Evolutionary conservation across 2,329 filamentous ascomycete species (phyloP).

Genomic region (Monosporascus ibericus): DNA sequence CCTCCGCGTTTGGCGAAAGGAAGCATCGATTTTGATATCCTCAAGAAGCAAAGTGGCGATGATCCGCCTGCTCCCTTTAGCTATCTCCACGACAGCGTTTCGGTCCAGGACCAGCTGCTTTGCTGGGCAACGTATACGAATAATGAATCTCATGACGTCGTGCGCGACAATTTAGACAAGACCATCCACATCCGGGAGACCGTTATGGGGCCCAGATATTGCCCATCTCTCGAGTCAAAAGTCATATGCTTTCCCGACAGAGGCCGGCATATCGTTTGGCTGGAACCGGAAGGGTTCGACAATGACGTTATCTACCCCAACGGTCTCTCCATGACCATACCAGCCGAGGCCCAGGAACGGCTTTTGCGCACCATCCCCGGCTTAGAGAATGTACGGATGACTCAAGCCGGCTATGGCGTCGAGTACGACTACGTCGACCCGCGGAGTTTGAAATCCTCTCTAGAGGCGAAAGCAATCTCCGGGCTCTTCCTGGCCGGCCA

Average conservation of each 20-base stretch:
- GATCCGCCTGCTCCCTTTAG: constrained; percentile 86
- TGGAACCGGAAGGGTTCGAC: constrained; percentile 92
- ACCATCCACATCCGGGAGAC: constrained; percentile 95
- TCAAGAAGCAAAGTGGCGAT: constrained; percentile 75
- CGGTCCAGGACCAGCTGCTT: constrained; percentile 74
- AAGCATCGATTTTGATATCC: constrained; percentile 69
- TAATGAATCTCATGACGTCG: constrained; percentile 70
- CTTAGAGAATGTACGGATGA: constrained; percentile 82
- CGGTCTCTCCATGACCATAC: constrained; percentile 94
- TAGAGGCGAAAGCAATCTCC: constrained; percentile 87
- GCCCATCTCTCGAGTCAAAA: constrained; percentile 91
- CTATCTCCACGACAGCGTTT: constrained; percentile 73
- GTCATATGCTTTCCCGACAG: constrained; percentile 82
- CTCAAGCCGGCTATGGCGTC: constrained; percentile 92
- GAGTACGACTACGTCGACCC: constrained; percentile 99
- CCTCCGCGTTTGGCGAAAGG: constrained; percentile 78
- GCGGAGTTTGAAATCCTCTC: constrained; percentile 74
- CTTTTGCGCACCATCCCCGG: constrained; percentile 84
- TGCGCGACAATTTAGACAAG: constrained; percentile 86
- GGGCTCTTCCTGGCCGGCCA: constrained; percentile 92
- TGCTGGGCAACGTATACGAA: constrained; percentile 90
- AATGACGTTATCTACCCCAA: constrained; percentile 92
- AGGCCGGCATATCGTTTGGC: constrained; percentile 82
- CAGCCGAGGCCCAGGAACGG: constrained; percentile 76
- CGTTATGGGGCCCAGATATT: constrained; percentile 90